Evolutionary conservation across 257 asterid genomes (phyloP).

Genomic region (Solanum chmielewskii): DNA sequence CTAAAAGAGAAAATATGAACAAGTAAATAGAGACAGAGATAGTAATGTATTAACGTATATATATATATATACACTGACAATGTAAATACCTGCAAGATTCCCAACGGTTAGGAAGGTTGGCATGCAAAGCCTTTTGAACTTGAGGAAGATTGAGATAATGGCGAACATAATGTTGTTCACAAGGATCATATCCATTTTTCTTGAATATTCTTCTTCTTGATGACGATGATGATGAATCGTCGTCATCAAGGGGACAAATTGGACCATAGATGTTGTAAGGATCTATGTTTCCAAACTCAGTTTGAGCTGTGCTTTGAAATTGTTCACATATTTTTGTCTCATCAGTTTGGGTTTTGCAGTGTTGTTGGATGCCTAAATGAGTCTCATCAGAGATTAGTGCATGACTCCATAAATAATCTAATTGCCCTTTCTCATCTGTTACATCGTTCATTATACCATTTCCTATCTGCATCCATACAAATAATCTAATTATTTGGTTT

Average conservation of each 20-base stretch:
- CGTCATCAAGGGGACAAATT: not conserved
- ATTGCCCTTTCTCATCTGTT: conserved; percentile 13
- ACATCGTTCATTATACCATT: conserved; percentile 30
- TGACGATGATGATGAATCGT: not conserved
- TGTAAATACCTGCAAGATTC: conserved; percentile 1
- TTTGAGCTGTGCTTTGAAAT: not conserved
- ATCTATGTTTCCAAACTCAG: conserved; percentile 20
- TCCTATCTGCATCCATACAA: conserved; percentile 17
- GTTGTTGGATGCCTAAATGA: conserved; percentile 9
- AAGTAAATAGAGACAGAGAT: too few species aligned
- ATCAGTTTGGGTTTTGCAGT: conserved; percentile 3
- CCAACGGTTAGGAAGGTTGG: conserved; percentile 25
- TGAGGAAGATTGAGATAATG: conserved; percentile 31
- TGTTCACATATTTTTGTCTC: conserved; percentile 9
- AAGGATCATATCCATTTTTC: conserved; percentile 17
- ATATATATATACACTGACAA: not conserved
- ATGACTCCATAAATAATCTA: conserved; percentile 32
- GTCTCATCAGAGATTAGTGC: conserved; percentile 35
- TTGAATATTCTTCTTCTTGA: not conserved
- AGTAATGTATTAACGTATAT: not conserved
- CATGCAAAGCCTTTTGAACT: conserved; percentile 30
- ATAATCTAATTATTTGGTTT: not conserved
- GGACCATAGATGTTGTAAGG: conserved; percentile 28
- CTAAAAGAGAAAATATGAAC: too few species aligned
- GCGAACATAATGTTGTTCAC: conserved; percentile 10